A percentile compares a stretch with the other conserved stretches of the same genome.
These are phyloP conservation scores for Marchantia polymorpha DNA, from an alignment of 225 moss, liverwort and hornwort genomes.

Conservation along the genomic window DNA sequence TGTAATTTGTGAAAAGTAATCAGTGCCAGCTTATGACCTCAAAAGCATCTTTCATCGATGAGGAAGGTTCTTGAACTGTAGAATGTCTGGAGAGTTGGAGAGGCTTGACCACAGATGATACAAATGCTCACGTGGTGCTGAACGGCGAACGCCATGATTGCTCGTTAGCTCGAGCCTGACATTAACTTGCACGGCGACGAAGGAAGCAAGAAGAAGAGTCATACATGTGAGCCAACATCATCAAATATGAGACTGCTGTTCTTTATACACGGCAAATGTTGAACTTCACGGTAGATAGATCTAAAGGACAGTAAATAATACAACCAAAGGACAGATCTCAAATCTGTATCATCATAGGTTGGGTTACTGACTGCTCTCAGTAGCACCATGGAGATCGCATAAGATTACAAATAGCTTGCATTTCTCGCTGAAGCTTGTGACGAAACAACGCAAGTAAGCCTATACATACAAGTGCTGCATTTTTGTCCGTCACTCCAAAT, in stretches of 20 bases:
- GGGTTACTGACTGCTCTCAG: constrained; percentile 3
- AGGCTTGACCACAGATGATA: too few relatives aligned
- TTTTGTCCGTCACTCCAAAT: neutral
- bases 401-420: neutral
- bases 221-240: neutral
- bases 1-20: too few relatives aligned
- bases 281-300: neutral
- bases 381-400: neutral
- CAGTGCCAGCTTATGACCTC: too few relatives aligned
- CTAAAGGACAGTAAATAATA: neutral
- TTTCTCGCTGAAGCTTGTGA: neutral
- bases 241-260: neutral
- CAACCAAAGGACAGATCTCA: constrained; percentile 1
- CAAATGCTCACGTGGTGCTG: too few relatives aligned
- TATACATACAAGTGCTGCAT: neutral
- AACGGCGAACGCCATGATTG: too few relatives aligned
- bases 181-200: too few relatives aligned
- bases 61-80: too few relatives aligned
- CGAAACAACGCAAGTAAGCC: neutral
- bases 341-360: neutral
- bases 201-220: too few relatives aligned
- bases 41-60: too few relatives aligned
- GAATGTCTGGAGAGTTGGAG: too few relatives aligned
- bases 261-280: neutral
- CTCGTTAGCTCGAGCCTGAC: too few relatives aligned